phyloP scores from a whole-genome alignment of 2,329 filamentous ascomycete genomes.

The Penicillium sp. region DNA sequence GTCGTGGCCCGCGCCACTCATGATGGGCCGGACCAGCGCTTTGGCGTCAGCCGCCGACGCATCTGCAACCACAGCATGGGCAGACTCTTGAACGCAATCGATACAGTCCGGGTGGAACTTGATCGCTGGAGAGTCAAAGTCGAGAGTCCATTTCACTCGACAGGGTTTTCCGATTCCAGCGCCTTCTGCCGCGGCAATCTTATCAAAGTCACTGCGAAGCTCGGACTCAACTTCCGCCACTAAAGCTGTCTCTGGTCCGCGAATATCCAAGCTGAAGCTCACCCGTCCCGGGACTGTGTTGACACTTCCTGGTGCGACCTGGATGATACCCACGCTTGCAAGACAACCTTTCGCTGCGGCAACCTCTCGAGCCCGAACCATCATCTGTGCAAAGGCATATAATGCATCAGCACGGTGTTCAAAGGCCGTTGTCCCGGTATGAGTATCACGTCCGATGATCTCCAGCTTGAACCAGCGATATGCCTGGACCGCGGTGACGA shows the following conservation, averaged over 20 bases:
- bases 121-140: conserved; percentile 56
- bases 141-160: conserved; percentile 53
- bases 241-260: conserved; percentile 51
- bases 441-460: conserved; percentile 61
- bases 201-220: conserved; percentile 53
- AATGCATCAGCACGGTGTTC: conserved; percentile 61
- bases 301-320: conserved; percentile 59
- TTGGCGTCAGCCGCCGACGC: conserved; percentile 33
- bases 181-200: conserved; percentile 54
- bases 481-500: conserved; percentile 67
- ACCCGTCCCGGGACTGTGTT: conserved; percentile 69
- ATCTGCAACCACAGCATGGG: conserved; percentile 52
- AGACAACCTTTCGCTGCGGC: conserved; percentile 56
- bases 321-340: conserved; percentile 65
- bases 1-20: conserved; percentile 60
- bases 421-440: conserved; percentile 70
- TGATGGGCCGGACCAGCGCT: conserved; percentile 49
- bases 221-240: conserved; percentile 54
- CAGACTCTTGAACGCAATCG: conserved; percentile 55
- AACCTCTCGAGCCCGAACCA: conserved; percentile 58
- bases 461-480: conserved; percentile 68
- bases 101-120: conserved; percentile 65
- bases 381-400: conserved; percentile 61
- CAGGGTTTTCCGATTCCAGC: conserved; percentile 49
- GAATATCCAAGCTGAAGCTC: conserved; percentile 62